Evolutionary conservation across 2,329 filamentous ascomycete species (phyloP).

Genomic region (Cladosporium sp.): DNA sequence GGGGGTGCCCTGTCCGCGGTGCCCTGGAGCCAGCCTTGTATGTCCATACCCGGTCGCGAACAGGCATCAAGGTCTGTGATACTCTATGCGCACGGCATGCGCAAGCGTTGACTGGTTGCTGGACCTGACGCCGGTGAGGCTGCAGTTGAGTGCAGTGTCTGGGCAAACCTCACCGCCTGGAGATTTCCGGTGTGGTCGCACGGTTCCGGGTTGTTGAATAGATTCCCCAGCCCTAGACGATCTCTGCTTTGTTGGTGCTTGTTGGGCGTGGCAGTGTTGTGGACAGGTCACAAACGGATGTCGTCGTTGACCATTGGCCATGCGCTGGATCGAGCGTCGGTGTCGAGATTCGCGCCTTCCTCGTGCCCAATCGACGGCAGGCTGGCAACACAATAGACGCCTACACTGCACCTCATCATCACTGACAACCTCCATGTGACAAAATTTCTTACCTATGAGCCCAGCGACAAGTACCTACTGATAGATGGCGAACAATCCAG

Average conservation of each 20-base stretch:
- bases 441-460: background rate
- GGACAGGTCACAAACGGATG: background rate
- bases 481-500: background rate
- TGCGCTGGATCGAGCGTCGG: background rate
- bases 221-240: background rate
- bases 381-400: background rate
- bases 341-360: conserved; percentile 9
- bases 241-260: background rate
- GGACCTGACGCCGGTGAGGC: conserved; percentile 2
- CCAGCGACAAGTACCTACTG: background rate
- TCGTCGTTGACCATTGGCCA: background rate
- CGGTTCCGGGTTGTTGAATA: background rate
- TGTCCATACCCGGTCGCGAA: conserved; percentile 40
- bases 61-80: background rate
- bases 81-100: background rate
- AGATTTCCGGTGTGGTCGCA: conserved; percentile 7
- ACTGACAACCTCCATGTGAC: background rate
- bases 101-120: background rate
- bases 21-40: conserved; percentile 47
- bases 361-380: background rate
- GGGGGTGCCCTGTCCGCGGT: conserved; percentile 39
- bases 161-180: conserved; percentile 10
- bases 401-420: background rate
- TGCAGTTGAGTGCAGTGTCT: conserved; percentile 6
- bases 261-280: background rate